Evolutionary conservation across 2,329 filamentous ascomycete species (phyloP).

Genomic region (Chaetomium olivaceum): DNA sequence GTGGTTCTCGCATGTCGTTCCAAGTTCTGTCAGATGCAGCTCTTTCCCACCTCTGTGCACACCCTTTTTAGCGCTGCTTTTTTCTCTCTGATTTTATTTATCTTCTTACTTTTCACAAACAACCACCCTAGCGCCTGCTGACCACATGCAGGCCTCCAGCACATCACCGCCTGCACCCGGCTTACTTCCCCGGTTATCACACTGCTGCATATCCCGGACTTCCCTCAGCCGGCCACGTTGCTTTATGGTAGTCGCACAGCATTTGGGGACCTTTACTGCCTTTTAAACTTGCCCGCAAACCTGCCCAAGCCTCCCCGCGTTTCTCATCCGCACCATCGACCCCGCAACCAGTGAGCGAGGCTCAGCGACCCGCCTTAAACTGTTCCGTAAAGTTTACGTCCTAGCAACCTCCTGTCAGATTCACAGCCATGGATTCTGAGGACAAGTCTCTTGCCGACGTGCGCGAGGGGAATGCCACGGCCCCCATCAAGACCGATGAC

Average conservation of each 20-base stretch:
- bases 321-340: not conserved
- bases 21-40: not conserved
- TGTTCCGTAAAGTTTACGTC: not conserved
- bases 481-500: constrained; percentile 30
- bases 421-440: constrained; percentile 31
- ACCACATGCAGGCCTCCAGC: constrained; percentile 13
- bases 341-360: not conserved
- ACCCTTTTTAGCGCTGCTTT: not conserved
- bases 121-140: constrained; percentile 3
- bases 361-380: constrained; percentile 2
- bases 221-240: constrained; percentile 19
- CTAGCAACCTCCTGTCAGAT: not conserved
- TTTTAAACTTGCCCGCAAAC: not conserved
- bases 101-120: not conserved
- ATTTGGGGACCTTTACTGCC: not conserved
- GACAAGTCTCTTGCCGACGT: constrained; percentile 29
- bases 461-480: constrained; percentile 30
- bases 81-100: no score
- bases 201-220: constrained; percentile 3
- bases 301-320: not conserved
- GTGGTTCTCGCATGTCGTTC: not conserved
- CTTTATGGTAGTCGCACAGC: constrained; percentile 15
- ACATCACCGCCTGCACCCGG: constrained; percentile 3
- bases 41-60: not conserved
- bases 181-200: not conserved